Evolutionary conservation across 2,329 filamentous ascomycete species (phyloP).

Genomic region (Scedosporium minutisporum): DNA sequence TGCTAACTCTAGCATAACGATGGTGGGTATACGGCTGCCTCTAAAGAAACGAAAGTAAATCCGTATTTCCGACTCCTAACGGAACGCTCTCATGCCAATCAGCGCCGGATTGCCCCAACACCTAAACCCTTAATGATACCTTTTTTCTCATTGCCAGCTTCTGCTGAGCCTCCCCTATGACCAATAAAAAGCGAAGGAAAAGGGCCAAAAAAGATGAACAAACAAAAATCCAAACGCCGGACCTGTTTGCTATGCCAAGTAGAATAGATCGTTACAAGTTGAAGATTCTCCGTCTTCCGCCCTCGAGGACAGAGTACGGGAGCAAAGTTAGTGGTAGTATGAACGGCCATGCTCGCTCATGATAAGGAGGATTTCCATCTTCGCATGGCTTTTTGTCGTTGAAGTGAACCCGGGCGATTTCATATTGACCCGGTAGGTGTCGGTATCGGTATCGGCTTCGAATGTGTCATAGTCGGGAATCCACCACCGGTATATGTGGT

Average conservation of each 20-base stretch:
- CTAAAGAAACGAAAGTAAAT: neutral
- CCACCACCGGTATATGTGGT: neutral
- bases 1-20: neutral
- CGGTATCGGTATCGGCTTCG: neutral
- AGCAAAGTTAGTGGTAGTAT: too few species aligned
- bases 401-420: neutral
- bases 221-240: neutral
- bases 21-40: neutral
- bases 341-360: too few species aligned
- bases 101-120: neutral
- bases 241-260: neutral
- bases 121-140: neutral
- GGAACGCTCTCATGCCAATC: neutral
- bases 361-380: too few species aligned
- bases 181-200: neutral
- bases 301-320: neutral
- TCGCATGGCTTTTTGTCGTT: too few species aligned
- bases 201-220: neutral
- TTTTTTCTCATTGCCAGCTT: neutral
- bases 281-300: neutral
- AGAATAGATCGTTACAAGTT: neutral
- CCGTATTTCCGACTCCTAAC: neutral
- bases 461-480: constrained; percentile 4
- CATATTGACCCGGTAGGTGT: neutral
- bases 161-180: neutral